Evolutionary conservation across 768 basidiomycete genomes (phyloP), one percentile per base, ranked within the genome.

Genomic region (Leccinum rimulosum): DNA sequence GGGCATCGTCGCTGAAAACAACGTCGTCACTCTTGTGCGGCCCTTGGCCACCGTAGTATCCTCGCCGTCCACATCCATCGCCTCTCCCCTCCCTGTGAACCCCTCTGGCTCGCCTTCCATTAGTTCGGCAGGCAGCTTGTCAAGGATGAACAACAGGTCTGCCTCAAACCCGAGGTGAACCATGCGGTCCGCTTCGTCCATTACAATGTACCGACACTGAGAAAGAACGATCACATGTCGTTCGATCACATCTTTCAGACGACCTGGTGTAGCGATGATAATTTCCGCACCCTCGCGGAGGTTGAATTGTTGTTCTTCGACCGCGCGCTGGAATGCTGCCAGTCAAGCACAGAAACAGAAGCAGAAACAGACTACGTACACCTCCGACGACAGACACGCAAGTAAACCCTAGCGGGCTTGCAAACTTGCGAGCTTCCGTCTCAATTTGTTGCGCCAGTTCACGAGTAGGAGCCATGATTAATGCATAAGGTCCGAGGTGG

Each of bases 121-220:
- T 51, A 91, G 84, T 58, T 91, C 92, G 3, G 83, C 80, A 14
- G 96, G 97, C 60, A 98, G 81, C 58, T 93, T 84, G 75, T 98
- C 96, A 61, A 99, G 77, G 67, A 99, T 98, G 73, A 93, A 97
- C 27, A 90, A 93, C 50, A 99, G 76, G 71, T 97, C 95, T 15
- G 83, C 84, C 74, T 99, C 97, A 71, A 99, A 99, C 15, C 97
- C 97, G 31, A 98, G 86, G 69, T 95, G 88, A 61, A 99, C 95
- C 97, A 99, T 98, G 54, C 97, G 85, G 73, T 99, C 97, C 15
- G 97, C 97, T 80, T 99, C 97, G 73, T 99, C 97, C 97, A 99
- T 97, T 64, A 99, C 96, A 59, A 99, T 88, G 70, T 99, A 98
- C 2, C 93, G 93, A 74, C 97, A 98, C 74, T 99, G 97, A 7